phyloP scores from a whole-genome alignment of 2,329 filamentous ascomycete species.

The Ophioceras dolichostomum region DNA sequence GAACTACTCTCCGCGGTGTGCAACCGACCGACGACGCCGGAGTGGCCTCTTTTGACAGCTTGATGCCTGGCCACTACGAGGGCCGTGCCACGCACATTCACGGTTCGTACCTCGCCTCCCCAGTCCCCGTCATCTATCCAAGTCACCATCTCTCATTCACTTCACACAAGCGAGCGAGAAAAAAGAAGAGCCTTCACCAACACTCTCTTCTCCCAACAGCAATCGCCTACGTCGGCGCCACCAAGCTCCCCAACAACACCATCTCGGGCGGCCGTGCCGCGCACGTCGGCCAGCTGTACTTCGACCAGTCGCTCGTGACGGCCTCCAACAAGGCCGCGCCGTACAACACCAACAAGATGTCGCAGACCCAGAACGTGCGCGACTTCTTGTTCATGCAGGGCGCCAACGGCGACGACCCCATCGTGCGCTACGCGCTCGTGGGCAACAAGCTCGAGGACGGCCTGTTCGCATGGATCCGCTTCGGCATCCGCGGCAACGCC shows the following conservation, averaged over 20 bases:
- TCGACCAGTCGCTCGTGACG: conserved; percentile 40
- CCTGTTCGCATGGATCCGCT: conserved; percentile 38
- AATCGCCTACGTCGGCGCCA: conserved; percentile 18
- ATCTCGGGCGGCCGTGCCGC: conserved; percentile 39
- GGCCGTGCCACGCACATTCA: conserved; percentile 29
- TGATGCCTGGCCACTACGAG: conserved; percentile 30
- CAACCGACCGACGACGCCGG: conserved; percentile 25
- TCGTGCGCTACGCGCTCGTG: conserved; percentile 44
- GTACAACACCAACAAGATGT: conserved; percentile 27
- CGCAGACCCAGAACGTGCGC: conserved; percentile 32
- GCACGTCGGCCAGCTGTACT: conserved; percentile 49
- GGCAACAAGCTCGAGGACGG: conserved; percentile 38
- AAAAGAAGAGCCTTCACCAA: too few relatives aligned
- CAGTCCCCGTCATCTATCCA: background rate
- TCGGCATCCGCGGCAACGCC: conserved; percentile 29
- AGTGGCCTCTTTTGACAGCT: conserved; percentile 25
- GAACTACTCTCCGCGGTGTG: conserved; percentile 21
- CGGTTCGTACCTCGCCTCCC: conserved; percentile 1
- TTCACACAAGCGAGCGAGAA: background rate
- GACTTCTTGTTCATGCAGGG: conserved; percentile 35
- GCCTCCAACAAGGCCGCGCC: conserved; percentile 34
- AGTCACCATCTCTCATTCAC: background rate
- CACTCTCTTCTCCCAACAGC: conserved; percentile 10
- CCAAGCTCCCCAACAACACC: conserved; percentile 34
- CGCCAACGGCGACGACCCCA: conserved; percentile 38